Evolutionary conservation across 2,329 filamentous ascomycete species (phyloP).

Genomic region (Aspergillus sp.): DNA sequence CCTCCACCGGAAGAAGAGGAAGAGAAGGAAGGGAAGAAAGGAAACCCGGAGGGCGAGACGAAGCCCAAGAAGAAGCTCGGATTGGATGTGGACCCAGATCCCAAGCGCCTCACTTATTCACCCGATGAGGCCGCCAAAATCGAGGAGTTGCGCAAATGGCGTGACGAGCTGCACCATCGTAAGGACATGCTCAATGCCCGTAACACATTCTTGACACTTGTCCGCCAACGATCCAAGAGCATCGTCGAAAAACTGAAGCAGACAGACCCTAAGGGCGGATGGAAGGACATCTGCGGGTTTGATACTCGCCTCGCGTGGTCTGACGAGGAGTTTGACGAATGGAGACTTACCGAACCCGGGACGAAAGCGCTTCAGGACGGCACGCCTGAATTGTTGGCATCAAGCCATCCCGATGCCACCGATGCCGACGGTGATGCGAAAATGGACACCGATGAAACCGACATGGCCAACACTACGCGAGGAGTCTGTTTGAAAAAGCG

Average conservation of each 20-base stretch:
- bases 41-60: constrained; percentile 15
- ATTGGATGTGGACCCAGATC: constrained; percentile 25
- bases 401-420: constrained; percentile 22
- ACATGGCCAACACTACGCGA: constrained; percentile 34
- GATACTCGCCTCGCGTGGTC: constrained; percentile 48
- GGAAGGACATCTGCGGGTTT: constrained; percentile 52
- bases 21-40: constrained; percentile 21
- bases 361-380: constrained; percentile 41
- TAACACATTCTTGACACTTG: constrained; percentile 42
- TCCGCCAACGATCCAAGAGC: constrained; percentile 42
- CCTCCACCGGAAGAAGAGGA: constrained; percentile 27
- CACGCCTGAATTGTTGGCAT: constrained; percentile 32
- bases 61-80: constrained; percentile 27
- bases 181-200: constrained; percentile 43
- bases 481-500: constrained; percentile 50
- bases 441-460: constrained; percentile 32
- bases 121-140: constrained; percentile 39
- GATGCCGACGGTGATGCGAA: constrained; percentile 36
- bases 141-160: constrained; percentile 35
- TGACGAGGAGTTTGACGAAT: constrained; percentile 49
- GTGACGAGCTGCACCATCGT: constrained; percentile 35
- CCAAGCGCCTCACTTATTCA: constrained; percentile 34
- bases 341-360: constrained; percentile 41
- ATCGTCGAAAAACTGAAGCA: constrained; percentile 47
- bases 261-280: constrained; percentile 44